A percentile compares a stretch with the other conserved stretches of the same genome.
These are phyloP conservation scores for Hygrophorus pudorinus DNA, from an alignment of 768 basidiomycete genomes.

Conservation along the genomic window DNA sequence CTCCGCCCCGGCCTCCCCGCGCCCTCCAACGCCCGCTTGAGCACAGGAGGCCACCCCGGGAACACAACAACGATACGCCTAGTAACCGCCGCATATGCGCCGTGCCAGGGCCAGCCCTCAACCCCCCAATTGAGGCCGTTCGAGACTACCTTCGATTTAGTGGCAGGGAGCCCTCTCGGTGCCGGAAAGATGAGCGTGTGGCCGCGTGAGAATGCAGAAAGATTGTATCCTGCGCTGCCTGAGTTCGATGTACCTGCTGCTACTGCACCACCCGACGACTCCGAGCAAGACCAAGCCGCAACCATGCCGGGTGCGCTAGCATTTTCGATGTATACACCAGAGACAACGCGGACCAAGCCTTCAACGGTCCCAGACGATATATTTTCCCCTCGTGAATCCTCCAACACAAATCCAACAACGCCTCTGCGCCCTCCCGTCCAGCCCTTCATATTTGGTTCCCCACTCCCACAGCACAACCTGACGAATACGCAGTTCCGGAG, in stretches of 20 bases:
- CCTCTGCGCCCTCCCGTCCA: conserved; percentile 16
- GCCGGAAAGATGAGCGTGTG: conserved; percentile 17
- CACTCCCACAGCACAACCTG: conserved; percentile 49
- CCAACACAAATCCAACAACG: conserved; percentile 10
- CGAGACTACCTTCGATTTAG: conserved; percentile 58
- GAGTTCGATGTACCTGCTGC: not conserved
- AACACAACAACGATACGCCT: conserved; percentile 42
- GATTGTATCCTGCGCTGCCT: conserved; percentile 32
- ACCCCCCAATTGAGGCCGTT: conserved; percentile 64
- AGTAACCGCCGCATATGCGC: conserved; percentile 24
- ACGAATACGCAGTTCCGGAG: conserved; percentile 58
- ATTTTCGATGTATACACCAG: no score
- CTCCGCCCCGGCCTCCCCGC: conserved; percentile 52
- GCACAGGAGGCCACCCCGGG: conserved; percentile 38
- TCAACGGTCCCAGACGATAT: not conserved
- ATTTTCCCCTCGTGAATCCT: conserved; percentile 9
- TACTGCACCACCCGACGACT: no score
- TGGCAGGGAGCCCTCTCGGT: conserved; percentile 42
- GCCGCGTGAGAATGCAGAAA: conserved; percentile 19
- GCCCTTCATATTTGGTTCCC: conserved; percentile 74
- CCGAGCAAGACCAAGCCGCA: no score
- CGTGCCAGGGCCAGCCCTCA: conserved; percentile 10
- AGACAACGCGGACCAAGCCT: no score
- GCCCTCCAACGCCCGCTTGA: conserved; percentile 50
- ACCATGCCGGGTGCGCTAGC: no score